phyloP scores from a whole-genome alignment of 2,329 filamentous ascomycete genomes.

The Ascochyta fabae region DNA sequence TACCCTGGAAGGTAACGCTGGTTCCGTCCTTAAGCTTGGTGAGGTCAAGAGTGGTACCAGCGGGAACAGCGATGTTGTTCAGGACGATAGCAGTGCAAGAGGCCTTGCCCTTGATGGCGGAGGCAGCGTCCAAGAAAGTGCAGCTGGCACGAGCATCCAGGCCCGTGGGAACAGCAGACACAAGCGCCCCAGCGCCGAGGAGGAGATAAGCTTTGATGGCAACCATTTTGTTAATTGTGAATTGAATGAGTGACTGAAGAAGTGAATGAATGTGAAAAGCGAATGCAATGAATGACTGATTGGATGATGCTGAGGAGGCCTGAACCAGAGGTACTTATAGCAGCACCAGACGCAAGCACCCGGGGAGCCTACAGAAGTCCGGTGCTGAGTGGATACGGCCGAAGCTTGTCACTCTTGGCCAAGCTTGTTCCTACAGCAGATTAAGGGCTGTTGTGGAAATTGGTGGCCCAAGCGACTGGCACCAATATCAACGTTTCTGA shows the following conservation, averaged over 20 bases:
- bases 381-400: slow-evolving; percentile 1
- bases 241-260: slow-evolving; percentile 15
- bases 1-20: slow-evolving; percentile 67
- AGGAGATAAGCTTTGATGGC: slow-evolving; percentile 30
- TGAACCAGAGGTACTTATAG: slow-evolving; percentile 25
- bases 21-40: slow-evolving; percentile 60
- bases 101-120: slow-evolving; percentile 57
- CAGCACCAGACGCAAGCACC: neutral
- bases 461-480: slow-evolving; percentile 21
- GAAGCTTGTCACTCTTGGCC: slow-evolving; percentile 39
- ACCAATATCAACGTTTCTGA: slow-evolving; percentile 1
- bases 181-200: slow-evolving; percentile 39
- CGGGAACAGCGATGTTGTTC: slow-evolving; percentile 61
- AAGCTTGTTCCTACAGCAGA: slow-evolving; percentile 33
- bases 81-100: slow-evolving; percentile 63
- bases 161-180: slow-evolving; percentile 39
- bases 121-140: slow-evolving; percentile 61
- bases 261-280: slow-evolving; percentile 14
- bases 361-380: slow-evolving; percentile 4
- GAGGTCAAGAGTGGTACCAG: slow-evolving; percentile 65
- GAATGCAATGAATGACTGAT: slow-evolving; percentile 20
- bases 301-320: slow-evolving; percentile 3
- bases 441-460: slow-evolving; percentile 27
- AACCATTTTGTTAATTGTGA: slow-evolving; percentile 26
- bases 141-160: slow-evolving; percentile 51